Conservation (phyloP, 495 filamentous ascomycete genomes). For the Aspergillus indologenus region DNA sequence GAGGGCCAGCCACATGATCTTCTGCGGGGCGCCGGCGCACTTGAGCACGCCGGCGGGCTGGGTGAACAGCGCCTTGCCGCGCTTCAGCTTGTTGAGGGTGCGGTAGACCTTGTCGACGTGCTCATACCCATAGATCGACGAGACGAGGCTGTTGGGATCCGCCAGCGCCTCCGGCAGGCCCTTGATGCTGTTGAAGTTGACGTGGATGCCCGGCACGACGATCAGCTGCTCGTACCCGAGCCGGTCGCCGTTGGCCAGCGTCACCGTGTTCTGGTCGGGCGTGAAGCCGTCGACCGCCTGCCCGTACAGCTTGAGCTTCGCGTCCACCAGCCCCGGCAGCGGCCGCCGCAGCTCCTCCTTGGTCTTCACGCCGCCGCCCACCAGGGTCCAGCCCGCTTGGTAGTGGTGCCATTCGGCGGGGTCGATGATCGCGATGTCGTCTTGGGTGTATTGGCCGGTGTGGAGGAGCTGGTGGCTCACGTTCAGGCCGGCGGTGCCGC, state of each 20-base stretch:
- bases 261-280: slow-evolving; percentile 57
- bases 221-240: slow-evolving; percentile 63
- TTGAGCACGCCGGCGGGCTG: slow-evolving; percentile 65
- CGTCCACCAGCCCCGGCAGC: slow-evolving; percentile 50
- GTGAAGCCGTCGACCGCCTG: slow-evolving; percentile 49
- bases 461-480: slow-evolving; percentile 63
- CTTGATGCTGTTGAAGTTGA: slow-evolving; percentile 54
- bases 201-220: slow-evolving; percentile 59
- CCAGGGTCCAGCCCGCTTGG: slow-evolving; percentile 70
- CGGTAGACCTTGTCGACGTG: slow-evolving; percentile 56
- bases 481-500: slow-evolving; percentile 58
- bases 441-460: slow-evolving; percentile 49
- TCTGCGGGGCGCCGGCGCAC: slow-evolving; percentile 69
- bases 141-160: slow-evolving; percentile 54
- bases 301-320: slow-evolving; percentile 62
- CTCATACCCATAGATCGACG: slow-evolving; percentile 64
- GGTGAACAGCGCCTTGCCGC: slow-evolving; percentile 65
- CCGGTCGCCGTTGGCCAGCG: slow-evolving; percentile 54
- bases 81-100: slow-evolving; percentile 51
- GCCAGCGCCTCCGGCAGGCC: slow-evolving; percentile 59
- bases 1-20: slow-evolving; percentile 68
- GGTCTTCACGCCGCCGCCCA: slow-evolving; percentile 61
- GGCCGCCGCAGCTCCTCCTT: slow-evolving; percentile 53
- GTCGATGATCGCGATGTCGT: slow-evolving; percentile 67
- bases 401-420: slow-evolving; percentile 65